phyloP scores from a whole-genome alignment of 257 asterid species.

The Solanum chiquidenum region DNA sequence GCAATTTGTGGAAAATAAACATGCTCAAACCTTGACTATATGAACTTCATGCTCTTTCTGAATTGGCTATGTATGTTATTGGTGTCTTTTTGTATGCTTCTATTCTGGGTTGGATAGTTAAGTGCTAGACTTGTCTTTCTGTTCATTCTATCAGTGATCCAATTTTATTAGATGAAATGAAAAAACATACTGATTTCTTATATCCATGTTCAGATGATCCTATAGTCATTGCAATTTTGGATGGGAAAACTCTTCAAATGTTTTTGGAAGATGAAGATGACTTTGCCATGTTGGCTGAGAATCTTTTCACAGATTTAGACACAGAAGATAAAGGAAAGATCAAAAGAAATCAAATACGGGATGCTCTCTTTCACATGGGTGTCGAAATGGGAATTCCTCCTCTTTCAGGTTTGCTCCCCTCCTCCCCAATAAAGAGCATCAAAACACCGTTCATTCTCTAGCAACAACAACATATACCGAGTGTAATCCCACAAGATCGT shows the following conservation, averaged over 20 bases:
- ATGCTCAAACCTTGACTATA: background rate
- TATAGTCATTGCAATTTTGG: conserved; percentile 34
- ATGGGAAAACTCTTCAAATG: conserved; percentile 26
- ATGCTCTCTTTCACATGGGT: conserved; percentile 44
- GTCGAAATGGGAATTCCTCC: conserved; percentile 54
- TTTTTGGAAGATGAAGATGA: conserved; percentile 62
- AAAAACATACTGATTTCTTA: background rate
- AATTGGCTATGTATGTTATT: background rate
- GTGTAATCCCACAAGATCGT: background rate
- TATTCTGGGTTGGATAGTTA: background rate
- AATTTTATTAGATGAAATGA: background rate
- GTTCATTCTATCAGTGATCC: background rate
- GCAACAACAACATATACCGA: background rate
- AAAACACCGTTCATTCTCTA: background rate
- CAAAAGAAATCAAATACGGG: conserved; percentile 34
- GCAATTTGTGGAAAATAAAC: background rate
- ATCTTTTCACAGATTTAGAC: conserved; percentile 55
- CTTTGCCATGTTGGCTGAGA: conserved; percentile 60
- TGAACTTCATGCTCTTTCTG: background rate
- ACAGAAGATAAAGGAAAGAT: conserved; percentile 46
- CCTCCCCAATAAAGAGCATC: background rate
- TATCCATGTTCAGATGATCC: conserved; percentile 35
- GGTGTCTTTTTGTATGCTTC: background rate
- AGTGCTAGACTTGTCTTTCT: background rate
- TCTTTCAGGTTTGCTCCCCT: conserved; percentile 26